Evolutionary conservation across 805 yeast species (phyloP).

Genomic region (Kregervanrija fluxuum): DNA sequence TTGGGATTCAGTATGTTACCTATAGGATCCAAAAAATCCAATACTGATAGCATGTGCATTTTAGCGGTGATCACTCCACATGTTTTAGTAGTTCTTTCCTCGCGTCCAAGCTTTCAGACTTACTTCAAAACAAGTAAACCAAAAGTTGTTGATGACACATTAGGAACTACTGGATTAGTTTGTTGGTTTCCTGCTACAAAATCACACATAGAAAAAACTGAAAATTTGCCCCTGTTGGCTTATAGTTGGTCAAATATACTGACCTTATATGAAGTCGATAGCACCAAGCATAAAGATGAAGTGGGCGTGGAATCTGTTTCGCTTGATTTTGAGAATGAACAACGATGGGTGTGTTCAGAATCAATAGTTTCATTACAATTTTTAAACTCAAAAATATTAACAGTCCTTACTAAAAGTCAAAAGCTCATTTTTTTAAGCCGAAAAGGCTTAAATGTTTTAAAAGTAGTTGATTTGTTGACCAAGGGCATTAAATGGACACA

Average conservation of each 20-base stretch:
- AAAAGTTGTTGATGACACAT: constrained; percentile 23
- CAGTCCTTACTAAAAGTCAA: constrained; percentile 39
- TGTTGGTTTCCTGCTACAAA: constrained; percentile 58
- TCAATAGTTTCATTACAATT: constrained; percentile 50
- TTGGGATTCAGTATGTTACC: constrained; percentile 49
- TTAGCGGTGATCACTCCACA: constrained; percentile 52
- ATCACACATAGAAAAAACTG: constrained; percentile 17
- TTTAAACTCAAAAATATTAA: constrained; percentile 37
- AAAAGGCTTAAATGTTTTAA: constrained; percentile 29
- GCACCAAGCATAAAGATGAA: constrained; percentile 24
- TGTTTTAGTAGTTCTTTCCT: constrained; percentile 45
- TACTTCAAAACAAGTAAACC: constrained; percentile 50
- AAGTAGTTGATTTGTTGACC: constrained; percentile 31
- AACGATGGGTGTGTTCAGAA: constrained; percentile 39
- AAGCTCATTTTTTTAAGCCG: constrained; percentile 36
- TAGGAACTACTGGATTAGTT: constrained; percentile 38
- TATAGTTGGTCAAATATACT: constrained; percentile 63
- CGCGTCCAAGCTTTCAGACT: constrained; percentile 42
- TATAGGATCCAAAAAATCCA: constrained; percentile 45
- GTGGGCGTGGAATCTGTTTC: constrained; percentile 18
- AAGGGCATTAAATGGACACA: constrained; percentile 28
- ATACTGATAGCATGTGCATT: constrained; percentile 51
- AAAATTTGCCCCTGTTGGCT: constrained; percentile 43
- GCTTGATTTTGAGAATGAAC: constrained; percentile 32
- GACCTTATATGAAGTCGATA: constrained; percentile 44